Evolutionary conservation across 2,329 filamentous ascomycete genomes (phyloP).

Genomic region (Cytospora piceicola): DNA sequence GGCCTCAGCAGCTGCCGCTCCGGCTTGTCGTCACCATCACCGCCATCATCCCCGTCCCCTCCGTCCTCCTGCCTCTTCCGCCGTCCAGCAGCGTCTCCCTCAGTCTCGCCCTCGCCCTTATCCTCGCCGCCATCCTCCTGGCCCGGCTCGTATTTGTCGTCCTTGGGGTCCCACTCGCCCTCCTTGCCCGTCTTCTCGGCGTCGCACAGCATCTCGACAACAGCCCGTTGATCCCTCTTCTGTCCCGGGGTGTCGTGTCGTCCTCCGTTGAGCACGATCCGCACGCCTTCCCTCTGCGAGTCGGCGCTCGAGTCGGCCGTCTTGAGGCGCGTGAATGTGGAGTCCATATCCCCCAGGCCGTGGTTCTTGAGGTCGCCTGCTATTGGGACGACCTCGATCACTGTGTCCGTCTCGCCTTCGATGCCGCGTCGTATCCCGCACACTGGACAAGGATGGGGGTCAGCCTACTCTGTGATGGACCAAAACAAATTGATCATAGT

Average conservation of each 20-base stretch:
- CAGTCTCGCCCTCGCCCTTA: constrained; percentile 25
- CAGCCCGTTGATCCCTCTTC: constrained; percentile 68
- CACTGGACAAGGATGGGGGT: constrained; percentile 51
- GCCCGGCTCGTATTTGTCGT: constrained; percentile 55
- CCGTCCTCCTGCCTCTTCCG: constrained; percentile 36
- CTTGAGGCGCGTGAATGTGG: constrained; percentile 68
- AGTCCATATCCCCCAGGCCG: constrained; percentile 65
- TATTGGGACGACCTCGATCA: constrained; percentile 69
- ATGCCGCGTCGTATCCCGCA: constrained; percentile 72
- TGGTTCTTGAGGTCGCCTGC: constrained; percentile 69
- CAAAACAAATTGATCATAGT: background rate
- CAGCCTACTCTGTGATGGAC: constrained; percentile 1
- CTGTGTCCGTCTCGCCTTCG: constrained; percentile 52
- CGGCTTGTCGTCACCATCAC: constrained; percentile 41
- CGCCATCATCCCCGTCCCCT: constrained; percentile 39
- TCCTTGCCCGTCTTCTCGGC: constrained; percentile 73
- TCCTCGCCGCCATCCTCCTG: constrained; percentile 21
- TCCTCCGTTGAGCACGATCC: constrained; percentile 68
- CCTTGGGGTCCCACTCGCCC: constrained; percentile 59
- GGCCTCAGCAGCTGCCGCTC: constrained; percentile 59
- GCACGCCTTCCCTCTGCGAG: constrained; percentile 70
- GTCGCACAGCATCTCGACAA: constrained; percentile 87
- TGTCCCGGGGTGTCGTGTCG: constrained; percentile 58
- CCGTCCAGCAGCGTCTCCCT: constrained; percentile 23
- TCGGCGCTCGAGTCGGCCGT: constrained; percentile 67